Base-by-base conservation (phyloP, 1,284 basidiomycete genomes). In the Ustilago trichophora region DNA sequence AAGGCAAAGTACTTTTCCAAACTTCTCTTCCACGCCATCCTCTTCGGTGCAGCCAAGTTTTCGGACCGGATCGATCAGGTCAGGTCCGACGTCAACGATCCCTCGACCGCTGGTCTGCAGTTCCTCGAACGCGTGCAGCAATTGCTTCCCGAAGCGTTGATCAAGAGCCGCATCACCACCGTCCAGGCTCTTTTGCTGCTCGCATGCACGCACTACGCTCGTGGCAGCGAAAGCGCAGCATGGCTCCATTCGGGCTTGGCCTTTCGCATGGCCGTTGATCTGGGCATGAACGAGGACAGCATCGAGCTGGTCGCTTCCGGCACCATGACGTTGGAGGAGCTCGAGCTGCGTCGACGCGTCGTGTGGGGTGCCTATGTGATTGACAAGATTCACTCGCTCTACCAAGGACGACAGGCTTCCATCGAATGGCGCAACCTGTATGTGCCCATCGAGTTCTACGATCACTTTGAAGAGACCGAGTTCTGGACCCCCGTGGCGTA, bases 381-480 rank as follows among this genome's bases (percentile, higher is more conserved):
- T 27, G 78, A 80, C 74, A 80, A 80, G 67, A 73, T 80, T 49
- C 68, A 74, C 37, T 78, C 76, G 11, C 60, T 80, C 25, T 80
- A 80, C 36, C 78, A 80, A 54, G 78, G 78, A 15, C 57, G 78
- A 25, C 56, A 78, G 11, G 66, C 72, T 18, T 60, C 62, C n/a
- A 73, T 80, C 29, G 66, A 56, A 5, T 41, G 72, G 21, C 54
- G 53, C 15, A 58, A 68, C 22, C 53, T 80, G 19, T 72, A 75
- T 33, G 76, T 80, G 11, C 69, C 73, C 6, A 69, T 67, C 36
- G 65, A 66, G 22, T 78, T 80, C 34, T 60, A 73, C 19, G 78
- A 80, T 44, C 35, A 59, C 12, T 80, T 75, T 41, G 78, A 78
- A 36, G 78, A 80, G 40, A 66, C 73, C 38, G 78, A 80, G 47